Base-by-base conservation (phyloP, 148 eudicot species). In the Rhododendron mucronatum region DNA sequence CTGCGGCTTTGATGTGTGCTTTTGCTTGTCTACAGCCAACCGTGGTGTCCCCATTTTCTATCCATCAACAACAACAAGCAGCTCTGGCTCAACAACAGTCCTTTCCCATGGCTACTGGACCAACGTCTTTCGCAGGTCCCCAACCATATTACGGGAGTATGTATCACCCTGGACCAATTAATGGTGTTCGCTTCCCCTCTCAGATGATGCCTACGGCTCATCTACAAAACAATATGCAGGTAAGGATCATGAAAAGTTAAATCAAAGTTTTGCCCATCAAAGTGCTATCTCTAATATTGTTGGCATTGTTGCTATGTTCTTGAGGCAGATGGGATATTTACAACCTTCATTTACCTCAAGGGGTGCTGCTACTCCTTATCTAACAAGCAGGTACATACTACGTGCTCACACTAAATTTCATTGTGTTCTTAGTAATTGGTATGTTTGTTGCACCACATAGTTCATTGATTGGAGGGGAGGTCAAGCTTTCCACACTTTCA, bases 21-120 rank as follows among this genome's bases (percentile, higher is more conserved):
- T 28, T 69, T 69, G 14, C 39, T 69, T 28, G 3, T 75, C 53
- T 91, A 91, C 95, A 97, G 98, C 89, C 98, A 79, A 95, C 91
- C 85, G 92, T 94, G 86, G 96, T 92, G 81, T 94, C 98, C 5
- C 98, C 99, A 51, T 97, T 90, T 89, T 86, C 96, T 79, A 26
- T 86, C 77, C 98, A 94, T 91, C 98, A 97, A 88, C 98, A 94
- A 86, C 98, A 97, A 89, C 89, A 91, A 35, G 45, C 94, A 63
- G 96, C 95, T 59, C 90, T 95, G 94, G 97, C 99, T 77, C 99
- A 97, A 84, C 99, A 97, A 65, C 98, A 94, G 82, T 89, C 95
- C 53, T 91, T 97, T 89, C 91, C 92, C 74, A 92, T 94, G 94
- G 98, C 98, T 41, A 97, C 98, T 20, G 97, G 89, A 13, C 63